These are phyloP conservation scores for Daldinia caldariorum DNA, from an alignment of 495 filamentous ascomycete species.

Conservation along the genomic window DNA sequence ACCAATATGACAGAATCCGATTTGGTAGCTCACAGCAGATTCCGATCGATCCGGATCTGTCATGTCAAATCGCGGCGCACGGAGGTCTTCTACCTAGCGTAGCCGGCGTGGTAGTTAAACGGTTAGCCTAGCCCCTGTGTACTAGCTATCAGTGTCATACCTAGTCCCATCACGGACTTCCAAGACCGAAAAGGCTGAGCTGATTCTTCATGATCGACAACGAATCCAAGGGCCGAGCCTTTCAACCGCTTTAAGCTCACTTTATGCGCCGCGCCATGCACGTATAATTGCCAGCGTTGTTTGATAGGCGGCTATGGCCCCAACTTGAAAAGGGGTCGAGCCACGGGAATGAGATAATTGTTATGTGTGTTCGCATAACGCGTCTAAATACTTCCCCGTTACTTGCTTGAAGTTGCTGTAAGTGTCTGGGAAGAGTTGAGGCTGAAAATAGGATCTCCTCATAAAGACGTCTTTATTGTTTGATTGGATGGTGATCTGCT, in stretches of 20 bases:
- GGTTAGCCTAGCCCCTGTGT: conserved; percentile 10
- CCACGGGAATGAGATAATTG: not conserved
- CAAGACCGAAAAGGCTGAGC: conserved; percentile 25
- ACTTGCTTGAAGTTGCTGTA: conserved; percentile 15
- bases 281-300: not conserved
- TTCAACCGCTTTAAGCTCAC: conserved; percentile 13
- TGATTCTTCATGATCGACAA: conserved; percentile 33
- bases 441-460: conserved; percentile 39
- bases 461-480: conserved; percentile 16
- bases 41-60: conserved; percentile 47
- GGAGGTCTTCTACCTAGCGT: conserved; percentile 4
- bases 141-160: conserved; percentile 6
- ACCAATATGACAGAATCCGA: conserved; percentile 39
- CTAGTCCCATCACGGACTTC: conserved; percentile 17
- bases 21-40: conserved; percentile 36
- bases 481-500: conserved; percentile 36
- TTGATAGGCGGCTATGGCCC: conserved; percentile 7
- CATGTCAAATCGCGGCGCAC: conserved; percentile 30
- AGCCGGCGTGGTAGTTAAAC: not conserved
- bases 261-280: conserved; percentile 23
- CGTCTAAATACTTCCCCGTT: conserved; percentile 1
- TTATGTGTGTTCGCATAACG: conserved; percentile 9
- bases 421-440: conserved; percentile 33
- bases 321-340: not conserved
- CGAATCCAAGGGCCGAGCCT: conserved; percentile 20